Percentiles rank a stretch among this genome's conserved stretches.
Evolutionary conservation across 495 filamentous ascomycete genomes (phyloP).

Genomic region (Lichina pygmaea): DNA sequence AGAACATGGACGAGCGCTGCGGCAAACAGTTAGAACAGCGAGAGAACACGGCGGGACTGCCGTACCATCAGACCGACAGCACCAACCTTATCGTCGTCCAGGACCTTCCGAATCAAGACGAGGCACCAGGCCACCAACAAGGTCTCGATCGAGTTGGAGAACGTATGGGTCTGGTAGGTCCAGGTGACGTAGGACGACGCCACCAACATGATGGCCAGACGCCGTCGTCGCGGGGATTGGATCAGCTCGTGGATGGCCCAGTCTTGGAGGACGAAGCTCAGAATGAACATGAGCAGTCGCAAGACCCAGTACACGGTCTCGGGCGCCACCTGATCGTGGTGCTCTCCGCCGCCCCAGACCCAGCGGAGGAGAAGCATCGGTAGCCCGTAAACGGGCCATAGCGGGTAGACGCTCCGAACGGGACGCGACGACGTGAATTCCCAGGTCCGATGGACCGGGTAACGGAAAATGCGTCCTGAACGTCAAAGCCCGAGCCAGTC

Average conservation of each 20-base stretch:
- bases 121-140: slow-evolving; percentile 74
- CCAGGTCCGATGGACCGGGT: slow-evolving; percentile 69
- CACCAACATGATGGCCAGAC: slow-evolving; percentile 46
- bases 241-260: slow-evolving; percentile 89
- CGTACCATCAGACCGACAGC: slow-evolving; percentile 19
- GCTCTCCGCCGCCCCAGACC: slow-evolving; percentile 42
- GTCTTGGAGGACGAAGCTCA: slow-evolving; percentile 90
- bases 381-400: slow-evolving; percentile 82
- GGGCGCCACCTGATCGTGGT: slow-evolving; percentile 25
- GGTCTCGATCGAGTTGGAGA: slow-evolving; percentile 93
- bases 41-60: slow-evolving; percentile 18
- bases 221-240: slow-evolving; percentile 41
- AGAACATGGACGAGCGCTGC: slow-evolving; percentile 46
- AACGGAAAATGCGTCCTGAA: slow-evolving; percentile 66
- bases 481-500: neutral
- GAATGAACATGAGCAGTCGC: slow-evolving; percentile 64
- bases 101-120: slow-evolving; percentile 66
- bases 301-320: slow-evolving; percentile 69
- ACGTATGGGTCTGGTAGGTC: slow-evolving; percentile 97
- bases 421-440: slow-evolving; percentile 71
- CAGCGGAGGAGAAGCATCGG: slow-evolving; percentile 78
- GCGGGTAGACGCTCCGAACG: slow-evolving; percentile 80
- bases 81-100: slow-evolving; percentile 9
- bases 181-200: slow-evolving; percentile 95
- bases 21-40: slow-evolving; percentile 10